Base-by-base conservation (phyloP, 805 yeast genomes). In the Yarrowia hollandica region DNA sequence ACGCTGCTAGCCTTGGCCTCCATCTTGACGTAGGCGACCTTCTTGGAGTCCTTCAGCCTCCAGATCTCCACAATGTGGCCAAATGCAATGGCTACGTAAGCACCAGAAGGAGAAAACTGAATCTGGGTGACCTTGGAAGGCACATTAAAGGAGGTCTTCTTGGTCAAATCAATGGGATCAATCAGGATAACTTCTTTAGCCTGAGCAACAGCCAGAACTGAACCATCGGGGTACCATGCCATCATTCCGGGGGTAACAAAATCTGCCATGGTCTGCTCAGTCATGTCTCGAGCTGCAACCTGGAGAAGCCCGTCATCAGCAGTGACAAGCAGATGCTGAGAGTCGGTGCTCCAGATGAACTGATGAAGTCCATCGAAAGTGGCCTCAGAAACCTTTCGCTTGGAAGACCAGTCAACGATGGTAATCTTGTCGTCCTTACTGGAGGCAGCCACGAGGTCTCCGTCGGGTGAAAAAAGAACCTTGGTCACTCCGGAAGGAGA, bases 171-270 rank as follows among this genome's bases (percentile, higher is more conserved):
- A 1, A 28, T 39, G 12, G 22, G 9, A 26, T 63, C 64, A 4
- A 67, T 44, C 18, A 69, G 60, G 34, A 66, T 63, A 3, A 73
- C 62, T 2, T 66, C 68, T 16, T 73, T 60, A 14, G 68, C 70
- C 28, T 67, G 65, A 1, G 96, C 90, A 16, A 88, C 66, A 1
- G 90, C 89, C 48, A 90, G 74, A n/a, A 75, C 69, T 57, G 80
- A 80, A 15, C 96, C 96, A 57, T 79, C 76, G 1, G 86, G 81
- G 60, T 83, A 81, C 96, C 96, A 90, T 33, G 79, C 80, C 1
- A 83, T 33, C 15, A 15, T 11, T n/a, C 35, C 39, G 18, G 39
- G 39, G 1, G 7, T 15, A 4, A 4, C n/a, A 5, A 21, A 21
- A 1, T 31, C 39, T 10, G 30, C 21, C 2, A 9, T 9, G 2